Conservation (phyloP, 2,329 filamentous ascomycete species). For the Penicillium janthinellum region DNA sequence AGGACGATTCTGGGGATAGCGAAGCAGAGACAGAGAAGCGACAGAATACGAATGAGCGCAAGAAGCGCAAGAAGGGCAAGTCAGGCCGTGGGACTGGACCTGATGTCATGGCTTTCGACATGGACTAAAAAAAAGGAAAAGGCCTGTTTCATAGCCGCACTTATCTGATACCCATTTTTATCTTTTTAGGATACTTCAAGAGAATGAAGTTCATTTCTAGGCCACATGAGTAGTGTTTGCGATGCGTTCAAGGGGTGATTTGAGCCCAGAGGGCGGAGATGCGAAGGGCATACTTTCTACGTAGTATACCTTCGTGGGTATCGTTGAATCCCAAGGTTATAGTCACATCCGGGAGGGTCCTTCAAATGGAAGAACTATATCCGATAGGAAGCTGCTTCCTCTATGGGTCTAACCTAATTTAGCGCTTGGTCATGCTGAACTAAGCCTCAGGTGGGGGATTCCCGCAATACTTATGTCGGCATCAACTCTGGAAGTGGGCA, state of each 20-base stretch:
- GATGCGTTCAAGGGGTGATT: neutral
- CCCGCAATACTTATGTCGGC: slow-evolving; percentile 6
- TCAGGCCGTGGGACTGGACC: slow-evolving; percentile 42
- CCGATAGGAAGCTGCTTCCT: neutral
- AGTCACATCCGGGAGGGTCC: slow-evolving; percentile 5
- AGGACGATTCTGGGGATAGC: slow-evolving; percentile 50
- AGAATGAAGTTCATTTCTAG: neutral
- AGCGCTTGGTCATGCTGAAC: slow-evolving; percentile 23
- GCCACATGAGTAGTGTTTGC: neutral
- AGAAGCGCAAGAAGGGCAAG: slow-evolving; percentile 50
- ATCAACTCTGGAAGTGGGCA: neutral
- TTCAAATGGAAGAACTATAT: neutral
- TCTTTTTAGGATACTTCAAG: slow-evolving; percentile 10
- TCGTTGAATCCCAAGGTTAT: neutral
- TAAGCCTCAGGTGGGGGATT: slow-evolving; percentile 17
- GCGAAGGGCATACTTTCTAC: neutral
- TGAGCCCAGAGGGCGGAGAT: neutral
- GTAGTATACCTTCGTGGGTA: neutral
- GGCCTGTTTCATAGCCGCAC: slow-evolving; percentile 8
- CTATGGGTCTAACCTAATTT: neutral
- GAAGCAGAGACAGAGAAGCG: slow-evolving; percentile 49
- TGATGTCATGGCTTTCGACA: slow-evolving; percentile 48
- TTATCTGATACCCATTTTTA: slow-evolving; percentile 27
- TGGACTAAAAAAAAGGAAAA: slow-evolving; percentile 35
- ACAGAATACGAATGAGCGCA: slow-evolving; percentile 49